Evolutionary conservation across 2,329 filamentous ascomycete species (phyloP).

Genomic region (Phialemoniopsis sp.): DNA sequence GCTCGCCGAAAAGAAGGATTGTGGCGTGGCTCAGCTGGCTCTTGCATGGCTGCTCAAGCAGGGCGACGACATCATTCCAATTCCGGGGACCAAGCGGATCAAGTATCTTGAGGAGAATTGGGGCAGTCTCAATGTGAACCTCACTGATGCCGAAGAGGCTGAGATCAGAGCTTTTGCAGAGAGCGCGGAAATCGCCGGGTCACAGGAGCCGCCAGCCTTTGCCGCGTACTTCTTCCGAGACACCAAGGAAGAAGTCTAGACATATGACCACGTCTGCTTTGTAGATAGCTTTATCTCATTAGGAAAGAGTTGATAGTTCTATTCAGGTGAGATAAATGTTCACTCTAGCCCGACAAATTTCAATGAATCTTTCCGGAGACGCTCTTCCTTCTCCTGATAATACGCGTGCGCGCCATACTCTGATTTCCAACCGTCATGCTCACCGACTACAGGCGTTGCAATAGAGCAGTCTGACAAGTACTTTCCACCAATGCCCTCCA

Average conservation of each 20-base stretch:
- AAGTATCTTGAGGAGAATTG: constrained; percentile 43
- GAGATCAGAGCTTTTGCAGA: constrained; percentile 21
- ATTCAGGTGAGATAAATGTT: too few relatives aligned
- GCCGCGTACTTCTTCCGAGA: too few relatives aligned
- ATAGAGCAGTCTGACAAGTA: constrained; percentile 36
- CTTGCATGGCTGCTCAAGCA: constrained; percentile 62
- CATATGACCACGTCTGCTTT: too few relatives aligned
- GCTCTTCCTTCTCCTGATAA: too few relatives aligned
- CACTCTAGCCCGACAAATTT: too few relatives aligned
- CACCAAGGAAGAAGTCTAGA: too few relatives aligned
- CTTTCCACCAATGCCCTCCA: constrained; percentile 32
- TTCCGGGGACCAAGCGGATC: constrained; percentile 43
- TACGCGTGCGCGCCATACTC: too few relatives aligned
- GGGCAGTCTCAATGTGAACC: constrained; percentile 21
- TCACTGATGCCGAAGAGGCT: constrained; percentile 27
- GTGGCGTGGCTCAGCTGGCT: constrained; percentile 52
- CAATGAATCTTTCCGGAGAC: too few relatives aligned
- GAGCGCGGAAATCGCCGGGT: constrained; percentile 7
- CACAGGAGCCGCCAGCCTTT: too few relatives aligned
- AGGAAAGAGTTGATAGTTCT: too few relatives aligned
- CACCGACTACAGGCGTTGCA: constrained; percentile 20
- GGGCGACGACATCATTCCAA: constrained; percentile 57
- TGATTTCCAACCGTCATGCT: too few relatives aligned
- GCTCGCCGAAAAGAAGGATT: constrained; percentile 48
- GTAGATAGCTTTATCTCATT: too few relatives aligned